Conservation (phyloP, 805 yeast species). For the Candida endomychidarum region DNA sequence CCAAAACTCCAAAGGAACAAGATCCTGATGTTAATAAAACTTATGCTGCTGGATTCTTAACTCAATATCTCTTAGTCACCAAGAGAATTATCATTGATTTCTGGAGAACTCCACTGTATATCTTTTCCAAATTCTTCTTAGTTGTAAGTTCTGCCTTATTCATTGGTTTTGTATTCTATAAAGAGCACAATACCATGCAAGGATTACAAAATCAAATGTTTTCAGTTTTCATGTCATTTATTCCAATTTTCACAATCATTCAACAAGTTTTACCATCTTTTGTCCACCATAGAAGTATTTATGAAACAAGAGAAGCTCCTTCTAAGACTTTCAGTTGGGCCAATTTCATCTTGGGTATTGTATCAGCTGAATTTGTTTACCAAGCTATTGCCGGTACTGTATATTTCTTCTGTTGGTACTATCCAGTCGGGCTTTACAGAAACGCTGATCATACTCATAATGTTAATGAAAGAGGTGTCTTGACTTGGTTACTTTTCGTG, state of each 20-base stretch:
- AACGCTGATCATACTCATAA: constrained; percentile 54
- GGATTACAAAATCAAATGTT: constrained; percentile 67
- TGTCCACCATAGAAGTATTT: constrained; percentile 40
- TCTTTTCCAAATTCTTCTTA: constrained; percentile 60
- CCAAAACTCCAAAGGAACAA: constrained; percentile 22
- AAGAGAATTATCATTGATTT: constrained; percentile 25
- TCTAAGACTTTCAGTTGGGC: constrained; percentile 46
- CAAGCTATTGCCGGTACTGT: constrained; percentile 44
- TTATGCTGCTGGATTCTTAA: constrained; percentile 30
- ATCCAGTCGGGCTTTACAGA: constrained; percentile 50
- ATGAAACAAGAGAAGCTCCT: constrained; percentile 48
- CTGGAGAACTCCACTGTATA: constrained; percentile 63
- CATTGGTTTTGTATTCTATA: constrained; percentile 71
- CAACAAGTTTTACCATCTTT: constrained; percentile 46
- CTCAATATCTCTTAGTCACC: constrained; percentile 33
- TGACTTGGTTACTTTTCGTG: constrained; percentile 34
- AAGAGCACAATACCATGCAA: constrained; percentile 56
- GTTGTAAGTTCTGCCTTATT: constrained; percentile 56
- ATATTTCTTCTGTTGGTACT: constrained; percentile 52
- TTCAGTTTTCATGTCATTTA: constrained; percentile 45
- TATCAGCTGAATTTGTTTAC: constrained; percentile 48
- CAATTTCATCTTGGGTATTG: constrained; percentile 39
- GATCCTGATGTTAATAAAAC: constrained; percentile 27
- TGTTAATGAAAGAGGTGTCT: constrained; percentile 35
- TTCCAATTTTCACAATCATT: constrained; percentile 39